These are phyloP conservation scores for Cercospora sp. DNA, from an alignment of 2,329 filamentous ascomycete species.

Conservation along the genomic window DNA sequence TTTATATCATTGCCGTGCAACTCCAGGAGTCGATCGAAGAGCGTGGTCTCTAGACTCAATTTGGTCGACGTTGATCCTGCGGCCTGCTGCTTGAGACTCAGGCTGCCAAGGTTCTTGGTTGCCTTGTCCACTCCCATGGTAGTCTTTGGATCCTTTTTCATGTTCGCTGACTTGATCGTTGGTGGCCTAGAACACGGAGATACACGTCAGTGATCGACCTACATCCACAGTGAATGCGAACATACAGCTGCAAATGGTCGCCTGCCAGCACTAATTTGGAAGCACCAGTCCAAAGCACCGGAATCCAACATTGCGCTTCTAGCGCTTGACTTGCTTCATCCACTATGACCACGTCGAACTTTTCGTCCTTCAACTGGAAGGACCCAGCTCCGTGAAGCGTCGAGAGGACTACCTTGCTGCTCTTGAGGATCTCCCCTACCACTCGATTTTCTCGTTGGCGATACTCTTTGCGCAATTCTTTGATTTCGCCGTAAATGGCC, in stretches of 20 bases:
- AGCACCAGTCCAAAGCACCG: slow-evolving; percentile 65
- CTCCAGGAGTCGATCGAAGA: slow-evolving; percentile 84
- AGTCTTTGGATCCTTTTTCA: slow-evolving; percentile 41
- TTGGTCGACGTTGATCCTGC: slow-evolving; percentile 40
- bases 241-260: slow-evolving; percentile 79
- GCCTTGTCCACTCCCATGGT: slow-evolving; percentile 10
- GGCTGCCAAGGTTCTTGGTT: slow-evolving; percentile 7
- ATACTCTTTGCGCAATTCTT: slow-evolving; percentile 78
- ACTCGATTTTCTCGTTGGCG: slow-evolving; percentile 80
- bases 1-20: slow-evolving; percentile 84
- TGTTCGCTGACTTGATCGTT: slow-evolving; percentile 78
- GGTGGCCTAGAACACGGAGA: slow-evolving; percentile 48
- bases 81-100: slow-evolving; percentile 22
- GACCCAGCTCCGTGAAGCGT: slow-evolving; percentile 92
- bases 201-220: slow-evolving; percentile 8
- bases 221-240: slow-evolving; percentile 46
- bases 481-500: slow-evolving; percentile 81
- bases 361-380: slow-evolving; percentile 73
- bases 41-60: slow-evolving; percentile 71
- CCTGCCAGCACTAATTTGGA: slow-evolving; percentile 87
- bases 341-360: slow-evolving; percentile 91
- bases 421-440: slow-evolving; percentile 70
- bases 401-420: slow-evolving; percentile 84
- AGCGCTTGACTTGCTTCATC: slow-evolving; percentile 95
- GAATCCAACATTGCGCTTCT: slow-evolving; percentile 96